Base-by-base conservation (phyloP, 2,329 filamentous ascomycete genomes). In the Colletotrichum lindemuthianum region DNA sequence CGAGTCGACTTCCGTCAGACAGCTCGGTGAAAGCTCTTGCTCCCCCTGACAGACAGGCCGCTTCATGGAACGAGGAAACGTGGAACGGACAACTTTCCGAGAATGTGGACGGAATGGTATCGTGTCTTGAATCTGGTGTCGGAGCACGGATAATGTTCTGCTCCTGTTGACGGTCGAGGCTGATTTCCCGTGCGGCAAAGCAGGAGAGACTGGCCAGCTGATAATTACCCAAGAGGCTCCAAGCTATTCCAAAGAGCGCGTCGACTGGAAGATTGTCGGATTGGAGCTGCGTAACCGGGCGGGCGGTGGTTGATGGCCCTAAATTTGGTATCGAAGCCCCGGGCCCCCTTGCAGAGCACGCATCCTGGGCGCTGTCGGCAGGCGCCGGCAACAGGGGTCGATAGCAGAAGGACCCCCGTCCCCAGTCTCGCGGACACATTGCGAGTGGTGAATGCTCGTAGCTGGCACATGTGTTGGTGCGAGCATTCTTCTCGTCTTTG, bases 51-150 rank as follows among this genome's bases (percentile, higher is more conserved):
- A 36, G 40, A 51, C 32, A 51, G 40, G 44, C 63, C 59, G 51
- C 52, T 33, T 53, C 52, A 13, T 52, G 15, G 41, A 39, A 63
- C 6, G 37, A 48, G 33, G 50, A 64, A 65, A 65, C 63, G 48
- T 65, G 63, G 63, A 33, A 57, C 41, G 52, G 59, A 57, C 36
- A 58, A 32, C 43, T 63, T 24, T 63, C 59, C 37, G 51, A 24
- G 24, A 24, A 39, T 51, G 15, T 16, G 36, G 57, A n/a, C 41
- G 40, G 16, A 16, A 15, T 24, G n/a, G n/a, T 39, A 12, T 51
- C 36, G 48, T 47, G 47, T 11, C 48, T 36, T 24, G 5, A 24
- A 24, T 24, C 24, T 24, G 24, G 24, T 24, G 24, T 24, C 24
- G 24, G 24, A 24, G 24, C 24, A 24, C 24, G 24, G 3, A 24